Evolutionary conservation across 352 stramenopile species (phyloP).

Genomic region (Aphanomyces stellatus): DNA sequence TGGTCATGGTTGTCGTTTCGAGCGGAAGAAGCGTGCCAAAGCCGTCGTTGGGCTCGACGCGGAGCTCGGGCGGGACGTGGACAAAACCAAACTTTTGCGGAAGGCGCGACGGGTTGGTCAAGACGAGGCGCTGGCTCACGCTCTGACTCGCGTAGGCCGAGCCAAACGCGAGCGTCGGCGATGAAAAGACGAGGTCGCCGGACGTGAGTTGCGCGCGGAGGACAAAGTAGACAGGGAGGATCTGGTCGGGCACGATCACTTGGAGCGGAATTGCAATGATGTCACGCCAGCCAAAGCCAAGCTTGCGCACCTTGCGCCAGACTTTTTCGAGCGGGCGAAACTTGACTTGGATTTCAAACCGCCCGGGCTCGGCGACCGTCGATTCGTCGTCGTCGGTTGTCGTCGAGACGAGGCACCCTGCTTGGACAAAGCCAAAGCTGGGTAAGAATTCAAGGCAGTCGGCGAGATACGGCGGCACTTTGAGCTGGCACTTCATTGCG

Average conservation of each 20-base stretch:
- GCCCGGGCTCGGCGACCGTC: conserved; percentile 22
- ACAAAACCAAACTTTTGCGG: conserved; percentile 63
- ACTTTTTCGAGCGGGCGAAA: conserved; percentile 47
- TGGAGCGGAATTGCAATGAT: conserved; percentile 39
- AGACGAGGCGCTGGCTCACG: conserved; percentile 24
- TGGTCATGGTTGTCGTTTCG: conserved; percentile 27
- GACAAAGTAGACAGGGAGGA: conserved; percentile 48
- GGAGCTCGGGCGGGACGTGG: conserved; percentile 38
- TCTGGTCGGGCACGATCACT: conserved; percentile 57
- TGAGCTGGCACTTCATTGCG: conserved; percentile 70
- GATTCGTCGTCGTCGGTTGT: neutral
- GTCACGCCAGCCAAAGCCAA: conserved; percentile 32
- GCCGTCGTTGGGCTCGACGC: conserved; percentile 46
- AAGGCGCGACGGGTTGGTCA: conserved; percentile 43
- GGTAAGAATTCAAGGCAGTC: conserved; percentile 73
- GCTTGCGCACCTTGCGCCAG: conserved; percentile 35
- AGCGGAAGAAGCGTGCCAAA: conserved; percentile 46
- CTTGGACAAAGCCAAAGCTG: conserved; percentile 81
- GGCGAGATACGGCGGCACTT: conserved; percentile 51
- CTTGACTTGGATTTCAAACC: conserved; percentile 58
- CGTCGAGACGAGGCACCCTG: no score
- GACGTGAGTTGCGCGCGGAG: conserved; percentile 33
- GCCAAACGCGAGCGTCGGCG: conserved; percentile 39
- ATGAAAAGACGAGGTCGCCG: conserved; percentile 25
- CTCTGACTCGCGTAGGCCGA: conserved; percentile 41